Base-by-base conservation (phyloP, 441 rosid genomes). In the Jatropha podagrica region DNA sequence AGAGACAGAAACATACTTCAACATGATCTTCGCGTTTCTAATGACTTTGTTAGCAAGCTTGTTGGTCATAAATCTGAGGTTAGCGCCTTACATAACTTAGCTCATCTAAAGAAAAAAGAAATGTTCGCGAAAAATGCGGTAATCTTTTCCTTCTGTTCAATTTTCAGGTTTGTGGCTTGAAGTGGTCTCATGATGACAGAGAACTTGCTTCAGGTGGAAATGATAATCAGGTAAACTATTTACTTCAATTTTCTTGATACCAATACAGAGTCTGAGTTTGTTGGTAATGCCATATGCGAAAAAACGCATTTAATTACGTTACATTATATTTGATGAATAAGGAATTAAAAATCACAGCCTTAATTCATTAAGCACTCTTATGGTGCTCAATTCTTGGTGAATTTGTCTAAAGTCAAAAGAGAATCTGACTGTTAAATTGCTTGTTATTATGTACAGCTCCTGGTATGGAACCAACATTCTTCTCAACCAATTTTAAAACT, bases 201-300 rank as follows among this genome's bases (percentile, higher is more conserved):
- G 98, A 96, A 81, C 99, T 96, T 40, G 99, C 99, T 9, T 96
- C 99, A 3, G 98, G 99, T 79, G 98, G 98, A 81, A 96, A 96
- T 60, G 99, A 96, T 76, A 96, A 96, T 83, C 99, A 95, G 97
- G 98, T 74, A 49, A 59, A 7, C 12, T 32, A 32, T 4, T 26
- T 71, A 37, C 69, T 48, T 17, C 42, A 26, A 61, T 48, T 61
- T 62, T n/a, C 66, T 15, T 52, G 15, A 38, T 38, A 7, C 17
- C 46, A 37, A 27, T 27, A 7, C 23, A 38, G n/a, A 7, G 48
- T 64, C 46, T 32, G 17, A 40, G 1, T 63, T 6, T 44, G 48
- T 5, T 6, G 6, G 32, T 1, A 32, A 32, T 32, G 32, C 32
- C 32, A 32, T 32, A 32, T 1, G 32, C 9, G 48, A 44, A 44